Base-by-base conservation (phyloP, 2,329 filamentous ascomycete genomes). In the Leptosphaerulina australis region DNA sequence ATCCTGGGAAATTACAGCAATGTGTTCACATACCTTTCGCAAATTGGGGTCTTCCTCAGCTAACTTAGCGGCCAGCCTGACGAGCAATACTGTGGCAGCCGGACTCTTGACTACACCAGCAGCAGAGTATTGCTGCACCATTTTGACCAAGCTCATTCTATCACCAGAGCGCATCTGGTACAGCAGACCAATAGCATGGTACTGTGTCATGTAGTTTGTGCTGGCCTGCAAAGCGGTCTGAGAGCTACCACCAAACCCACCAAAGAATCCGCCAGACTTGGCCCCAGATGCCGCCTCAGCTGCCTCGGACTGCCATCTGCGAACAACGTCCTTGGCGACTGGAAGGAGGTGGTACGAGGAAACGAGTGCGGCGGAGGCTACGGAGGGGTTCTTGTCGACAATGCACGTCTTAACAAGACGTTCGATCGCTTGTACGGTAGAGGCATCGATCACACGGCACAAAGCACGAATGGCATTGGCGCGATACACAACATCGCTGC, bases 141-240 rank as follows among this genome's bases (percentile, higher is more conserved):
- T 97, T 83, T 99, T 99, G 54, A 97, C 93, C 64, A 99, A 78
- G 17, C 94, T 92, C 94, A 99, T 99, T 66, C 94, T 86, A 74
- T 99, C 94, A 74, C 97, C 92, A 67, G 88, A 88, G 68, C 94
- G 88, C 91, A 97, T 97, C 77, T 97, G 93, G 75, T 97, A 99
- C 34, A 99, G 78, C 45, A 99, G 83, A 58, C 94, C 94, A 77
- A 99, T 96, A 58, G 94, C 94, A 74, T 99, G 94, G 75, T 99
- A 99, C 74, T 99, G 94, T 50, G 91, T 89, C 91, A 97, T 97
- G 69, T 90, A 96, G 62, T 94, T 97, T 68, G 91, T 93, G 56
- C 81, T 78, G 37, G 83, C 81, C 51, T 82, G 79, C 52, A 94
- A 83, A n/a, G 87, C 84, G 66, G 88, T 79, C 53, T 89, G 86